Evolutionary conservation across 768 basidiomycete genomes (phyloP).

Genomic region (Coprinopsis marcescibilis): DNA sequence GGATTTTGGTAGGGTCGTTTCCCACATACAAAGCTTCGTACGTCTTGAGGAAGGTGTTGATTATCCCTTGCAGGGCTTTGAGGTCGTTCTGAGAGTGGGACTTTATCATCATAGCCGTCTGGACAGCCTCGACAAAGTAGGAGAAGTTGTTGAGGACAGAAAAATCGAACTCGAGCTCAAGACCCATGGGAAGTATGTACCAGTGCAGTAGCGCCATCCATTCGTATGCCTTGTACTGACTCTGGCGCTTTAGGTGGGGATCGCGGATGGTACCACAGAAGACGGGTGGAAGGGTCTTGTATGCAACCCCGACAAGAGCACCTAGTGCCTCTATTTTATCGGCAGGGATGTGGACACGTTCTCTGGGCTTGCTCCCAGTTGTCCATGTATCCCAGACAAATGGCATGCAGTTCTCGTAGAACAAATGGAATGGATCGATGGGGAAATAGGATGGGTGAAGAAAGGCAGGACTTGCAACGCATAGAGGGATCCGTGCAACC

Average conservation of each 20-base stretch:
- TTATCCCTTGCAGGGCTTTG: slow-evolving; percentile 15
- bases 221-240: slow-evolving; percentile 31
- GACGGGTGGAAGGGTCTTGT: slow-evolving; percentile 24
- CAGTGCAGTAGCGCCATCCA: slow-evolving; percentile 32
- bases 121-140: slow-evolving; percentile 19
- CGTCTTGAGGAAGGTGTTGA: slow-evolving; percentile 19
- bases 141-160: slow-evolving; percentile 23
- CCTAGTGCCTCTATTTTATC: slow-evolving; percentile 18
- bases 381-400: slow-evolving; percentile 28
- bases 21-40: slow-evolving; percentile 25
- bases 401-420: slow-evolving; percentile 27
- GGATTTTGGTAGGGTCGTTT: slow-evolving; percentile 20
- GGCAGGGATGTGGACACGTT: slow-evolving; percentile 17
- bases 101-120: slow-evolving; percentile 25
- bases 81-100: slow-evolving; percentile 16
- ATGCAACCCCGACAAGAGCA: slow-evolving; percentile 15
- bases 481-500: slow-evolving; percentile 21
- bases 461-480: slow-evolving; percentile 25
- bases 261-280: slow-evolving; percentile 26
- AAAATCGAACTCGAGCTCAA: slow-evolving; percentile 22
- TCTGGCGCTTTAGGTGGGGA: slow-evolving; percentile 26
- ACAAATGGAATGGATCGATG: slow-evolving; percentile 31
- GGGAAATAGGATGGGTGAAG: slow-evolving; percentile 27
- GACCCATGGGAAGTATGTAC: slow-evolving; percentile 28
- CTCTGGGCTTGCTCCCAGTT: slow-evolving; percentile 9